phyloP scores from a whole-genome alignment of 2,329 filamentous ascomycete species.

The Pseudocercospora fuligena region DNA sequence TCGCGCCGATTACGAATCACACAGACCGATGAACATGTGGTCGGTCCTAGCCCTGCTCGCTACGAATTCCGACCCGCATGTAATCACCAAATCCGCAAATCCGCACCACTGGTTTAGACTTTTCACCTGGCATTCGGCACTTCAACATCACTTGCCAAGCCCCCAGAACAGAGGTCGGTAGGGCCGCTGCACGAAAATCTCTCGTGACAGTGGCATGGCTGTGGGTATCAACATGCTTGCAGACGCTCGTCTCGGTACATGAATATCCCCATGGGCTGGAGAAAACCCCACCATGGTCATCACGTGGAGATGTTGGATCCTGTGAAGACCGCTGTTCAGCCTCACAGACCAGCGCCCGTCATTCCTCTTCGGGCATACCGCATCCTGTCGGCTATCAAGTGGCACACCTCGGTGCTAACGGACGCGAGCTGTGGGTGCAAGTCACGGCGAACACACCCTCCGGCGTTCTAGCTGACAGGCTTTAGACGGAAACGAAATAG shows the following conservation, averaged over 20 bases:
- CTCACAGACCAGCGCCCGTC: neutral
- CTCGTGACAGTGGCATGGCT: neutral
- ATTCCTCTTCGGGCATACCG: constrained; percentile 11
- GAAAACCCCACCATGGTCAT: neutral
- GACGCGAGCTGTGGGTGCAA: neutral
- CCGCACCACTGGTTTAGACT: neutral
- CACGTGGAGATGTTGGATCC: neutral
- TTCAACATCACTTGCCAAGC: constrained; percentile 1
- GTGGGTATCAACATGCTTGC: neutral
- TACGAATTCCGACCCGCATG: neutral
- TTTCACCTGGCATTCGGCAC: neutral
- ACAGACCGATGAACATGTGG: neutral
- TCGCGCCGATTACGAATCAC: neutral
- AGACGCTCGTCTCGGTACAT: constrained; percentile 1
- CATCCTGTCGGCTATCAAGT: constrained; percentile 6
- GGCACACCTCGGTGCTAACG: neutral
- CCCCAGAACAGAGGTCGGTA: neutral
- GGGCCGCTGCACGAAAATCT: neutral
- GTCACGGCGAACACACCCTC: neutral
- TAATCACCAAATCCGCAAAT: neutral
- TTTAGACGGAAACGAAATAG: constrained; percentile 7
- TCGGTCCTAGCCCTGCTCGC: neutral
- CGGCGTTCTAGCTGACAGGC: constrained; percentile 8
- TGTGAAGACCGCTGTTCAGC: neutral
- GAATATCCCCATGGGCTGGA: neutral